These are phyloP conservation scores for Vanderwaltozyma yarrowii DNA, from an alignment of 805 yeast species.

Conservation along the genomic window DNA sequence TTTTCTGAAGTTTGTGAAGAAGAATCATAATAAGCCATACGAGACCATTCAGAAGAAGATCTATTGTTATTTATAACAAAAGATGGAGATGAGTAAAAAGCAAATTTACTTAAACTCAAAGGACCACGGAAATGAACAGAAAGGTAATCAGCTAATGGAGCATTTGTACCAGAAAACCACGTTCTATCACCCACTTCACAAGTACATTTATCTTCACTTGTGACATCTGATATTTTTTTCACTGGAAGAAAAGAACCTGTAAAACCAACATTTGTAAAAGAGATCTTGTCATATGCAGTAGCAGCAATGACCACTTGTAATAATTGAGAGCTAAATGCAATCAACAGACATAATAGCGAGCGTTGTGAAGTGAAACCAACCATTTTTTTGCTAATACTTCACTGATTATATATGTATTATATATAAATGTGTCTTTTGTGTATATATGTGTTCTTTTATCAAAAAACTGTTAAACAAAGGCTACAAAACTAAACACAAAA, in stretches of 20 bases:
- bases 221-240: conserved; percentile 17
- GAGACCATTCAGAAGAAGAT: conserved; percentile 41
- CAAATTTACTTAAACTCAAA: conserved; percentile 47
- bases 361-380: no score
- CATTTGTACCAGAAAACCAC: conserved; percentile 44
- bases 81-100: conserved; percentile 41
- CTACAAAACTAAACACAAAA: no score
- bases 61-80: conserved; percentile 24
- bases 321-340: no score
- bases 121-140: conserved; percentile 80
- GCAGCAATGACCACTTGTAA: conserved; percentile 5
- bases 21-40: conserved; percentile 48
- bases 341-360: no score
- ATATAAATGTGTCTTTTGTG: no score
- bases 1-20: conserved; percentile 41
- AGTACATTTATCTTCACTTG: conserved; percentile 16
- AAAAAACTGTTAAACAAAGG: no score
- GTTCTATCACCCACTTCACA: conserved; percentile 22
- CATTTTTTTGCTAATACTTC: no score
- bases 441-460: no score
- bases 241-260: conserved; percentile 25
- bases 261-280: conserved; percentile 26
- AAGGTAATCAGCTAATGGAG: conserved; percentile 56
- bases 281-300: conserved; percentile 15
- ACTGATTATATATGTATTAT: no score